These are phyloP conservation scores for Trypanosomatidae sp. DNA, from an alignment of 208 protist species.

Conservation along the genomic window DNA sequence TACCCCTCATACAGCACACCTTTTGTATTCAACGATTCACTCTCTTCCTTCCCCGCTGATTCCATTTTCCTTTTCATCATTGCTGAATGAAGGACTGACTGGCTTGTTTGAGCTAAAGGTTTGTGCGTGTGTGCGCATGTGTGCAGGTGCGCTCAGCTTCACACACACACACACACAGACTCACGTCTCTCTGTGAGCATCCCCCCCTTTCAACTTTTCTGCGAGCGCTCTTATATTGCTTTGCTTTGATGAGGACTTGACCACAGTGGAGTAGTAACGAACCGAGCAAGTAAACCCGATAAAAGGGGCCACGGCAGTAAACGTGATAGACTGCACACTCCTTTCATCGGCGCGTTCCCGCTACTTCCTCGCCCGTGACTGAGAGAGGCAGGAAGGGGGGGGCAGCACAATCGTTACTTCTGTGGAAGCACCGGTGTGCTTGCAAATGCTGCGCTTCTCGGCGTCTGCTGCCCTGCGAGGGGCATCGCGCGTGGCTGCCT, in stretches of 20 bases:
- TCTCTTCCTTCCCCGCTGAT: neutral
- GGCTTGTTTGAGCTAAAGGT: neutral
- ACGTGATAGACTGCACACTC: neutral
- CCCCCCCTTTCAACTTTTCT: neutral
- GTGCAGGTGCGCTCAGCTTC: neutral
- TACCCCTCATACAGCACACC: neutral
- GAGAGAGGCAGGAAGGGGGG: neutral
- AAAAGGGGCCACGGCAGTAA: neutral
- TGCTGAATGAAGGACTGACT: neutral
- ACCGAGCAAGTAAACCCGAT: neutral
- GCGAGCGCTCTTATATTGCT: neutral
- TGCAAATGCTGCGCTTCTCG: conserved; percentile 19
- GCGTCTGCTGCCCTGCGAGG: neutral
- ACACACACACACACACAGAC: neutral
- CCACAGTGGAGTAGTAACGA: neutral
- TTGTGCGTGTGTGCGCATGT: neutral
- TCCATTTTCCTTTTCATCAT: neutral
- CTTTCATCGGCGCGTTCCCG: neutral
- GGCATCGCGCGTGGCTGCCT: neutral
- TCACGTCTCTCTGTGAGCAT: no score
- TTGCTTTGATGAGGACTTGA: neutral
- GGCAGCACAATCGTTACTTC: neutral
- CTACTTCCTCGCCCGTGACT: neutral
- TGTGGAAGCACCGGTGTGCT: neutral
- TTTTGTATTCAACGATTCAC: neutral